phyloP scores from a whole-genome alignment of 2,329 filamentous ascomycete genomes.

The Calonectria pseudoreteaudii region DNA sequence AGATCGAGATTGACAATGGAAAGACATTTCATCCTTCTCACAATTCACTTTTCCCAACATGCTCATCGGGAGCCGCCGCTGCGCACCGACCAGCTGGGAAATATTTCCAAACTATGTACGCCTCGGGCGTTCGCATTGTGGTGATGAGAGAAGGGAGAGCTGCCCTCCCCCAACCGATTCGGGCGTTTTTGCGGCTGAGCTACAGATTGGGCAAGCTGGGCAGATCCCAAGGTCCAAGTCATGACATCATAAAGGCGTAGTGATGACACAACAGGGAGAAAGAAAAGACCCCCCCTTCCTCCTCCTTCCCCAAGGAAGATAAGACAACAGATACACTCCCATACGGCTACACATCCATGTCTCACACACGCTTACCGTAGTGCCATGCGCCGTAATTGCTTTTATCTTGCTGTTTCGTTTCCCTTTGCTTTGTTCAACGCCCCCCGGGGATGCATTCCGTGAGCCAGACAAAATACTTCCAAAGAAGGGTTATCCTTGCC shows the following conservation, averaged over 20 bases:
- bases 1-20: background rate
- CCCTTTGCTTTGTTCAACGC: background rate
- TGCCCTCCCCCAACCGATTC: background rate
- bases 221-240: background rate
- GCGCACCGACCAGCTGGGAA: background rate
- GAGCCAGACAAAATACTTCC: background rate
- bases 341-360: background rate
- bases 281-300: background rate
- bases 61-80: background rate
- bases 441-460: constrained; percentile 3
- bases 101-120: background rate
- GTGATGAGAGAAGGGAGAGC: no score
- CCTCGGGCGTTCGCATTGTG: background rate
- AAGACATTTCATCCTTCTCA: background rate
- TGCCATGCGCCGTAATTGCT: background rate
- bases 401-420: background rate
- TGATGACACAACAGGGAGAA: background rate
- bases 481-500: background rate
- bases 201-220: background rate
- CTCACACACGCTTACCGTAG: background rate
- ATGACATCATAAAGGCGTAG: constrained; percentile 24
- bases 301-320: background rate
- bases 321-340: background rate
- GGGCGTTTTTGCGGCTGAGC: constrained; percentile 7
- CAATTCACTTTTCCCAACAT: no score